Evolutionary conservation across 352 stramenopile species (phyloP).

Genomic region (Globisporangium perplexum): DNA sequence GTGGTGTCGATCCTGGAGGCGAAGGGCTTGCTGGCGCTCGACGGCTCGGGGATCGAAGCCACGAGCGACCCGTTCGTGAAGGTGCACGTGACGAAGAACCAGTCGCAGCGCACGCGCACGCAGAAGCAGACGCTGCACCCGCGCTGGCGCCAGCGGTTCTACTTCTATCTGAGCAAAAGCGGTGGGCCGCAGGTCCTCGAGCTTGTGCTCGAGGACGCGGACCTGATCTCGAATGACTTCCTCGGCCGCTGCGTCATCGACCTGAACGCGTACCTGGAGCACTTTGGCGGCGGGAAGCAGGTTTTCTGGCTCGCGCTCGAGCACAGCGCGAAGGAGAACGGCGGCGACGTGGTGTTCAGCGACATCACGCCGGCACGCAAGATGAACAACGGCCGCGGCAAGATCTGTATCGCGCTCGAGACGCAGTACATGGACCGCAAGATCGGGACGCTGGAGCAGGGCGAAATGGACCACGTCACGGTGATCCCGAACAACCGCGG

Average conservation of each 20-base stretch:
- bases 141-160: constrained; percentile 68
- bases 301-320: constrained; percentile 68
- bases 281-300: constrained; percentile 41
- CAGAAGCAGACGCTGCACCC: constrained; percentile 60
- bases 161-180: constrained; percentile 35
- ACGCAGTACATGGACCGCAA: constrained; percentile 46
- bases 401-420: constrained; percentile 65
- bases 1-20: constrained; percentile 66
- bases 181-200: constrained; percentile 47
- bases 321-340: constrained; percentile 28
- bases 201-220: constrained; percentile 54
- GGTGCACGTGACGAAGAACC: constrained; percentile 47
- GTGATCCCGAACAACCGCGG: constrained; percentile 37
- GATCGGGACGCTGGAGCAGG: constrained; percentile 53
- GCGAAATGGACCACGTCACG: constrained; percentile 61
- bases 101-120: constrained; percentile 51
- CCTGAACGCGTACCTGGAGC: constrained; percentile 48
- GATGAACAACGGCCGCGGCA: constrained; percentile 42
- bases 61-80: constrained; percentile 70
- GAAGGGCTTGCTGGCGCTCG: constrained; percentile 40
- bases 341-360: constrained; percentile 19
- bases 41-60: constrained; percentile 45
- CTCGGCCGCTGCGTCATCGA: constrained; percentile 64
- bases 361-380: constrained; percentile 43
- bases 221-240: constrained; percentile 70